Conservation (phyloP, 2,329 filamentous ascomycete genomes). For the Aspergillus thermomutatus region DNA sequence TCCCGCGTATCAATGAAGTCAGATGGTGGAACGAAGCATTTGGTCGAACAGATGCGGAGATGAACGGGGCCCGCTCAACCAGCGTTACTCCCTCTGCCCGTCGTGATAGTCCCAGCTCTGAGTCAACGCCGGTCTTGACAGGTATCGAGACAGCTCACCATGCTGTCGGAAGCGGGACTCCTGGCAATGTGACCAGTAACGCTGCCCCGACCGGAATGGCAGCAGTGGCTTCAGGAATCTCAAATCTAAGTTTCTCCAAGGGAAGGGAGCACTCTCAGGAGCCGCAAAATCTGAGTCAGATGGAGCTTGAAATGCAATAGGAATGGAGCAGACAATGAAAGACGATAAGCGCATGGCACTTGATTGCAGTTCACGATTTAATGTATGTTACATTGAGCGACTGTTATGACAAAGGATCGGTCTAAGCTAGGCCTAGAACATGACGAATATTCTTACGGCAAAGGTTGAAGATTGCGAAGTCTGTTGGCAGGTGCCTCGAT, state of each 20-base stretch:
- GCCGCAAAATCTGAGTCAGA: slow-evolving; percentile 26
- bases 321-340: slow-evolving; percentile 1
- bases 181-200: slow-evolving; percentile 26
- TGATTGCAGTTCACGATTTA: background rate
- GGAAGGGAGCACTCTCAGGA: slow-evolving; percentile 26
- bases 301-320: slow-evolving; percentile 53
- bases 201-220: slow-evolving; percentile 35
- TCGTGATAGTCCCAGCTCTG: slow-evolving; percentile 21
- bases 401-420: background rate
- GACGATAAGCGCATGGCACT: background rate
- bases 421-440: background rate
- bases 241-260: slow-evolving; percentile 41
- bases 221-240: slow-evolving; percentile 45
- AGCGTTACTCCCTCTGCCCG: slow-evolving; percentile 44
- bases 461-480: background rate
- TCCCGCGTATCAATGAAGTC: slow-evolving; percentile 73
- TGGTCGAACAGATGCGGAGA: slow-evolving; percentile 81
- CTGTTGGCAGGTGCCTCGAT: background rate
- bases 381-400: slow-evolving; percentile 1
- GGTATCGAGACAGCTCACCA: slow-evolving; percentile 59
- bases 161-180: slow-evolving; percentile 45
- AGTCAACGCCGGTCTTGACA: slow-evolving; percentile 53
- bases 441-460: background rate
- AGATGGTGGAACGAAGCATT: slow-evolving; percentile 93
- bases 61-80: slow-evolving; percentile 68